Evolutionary conservation across 164 flowering plant species (phyloP), one percentile per base, ranked within the genome.

Genomic region (Hamamelis virginiana): DNA sequence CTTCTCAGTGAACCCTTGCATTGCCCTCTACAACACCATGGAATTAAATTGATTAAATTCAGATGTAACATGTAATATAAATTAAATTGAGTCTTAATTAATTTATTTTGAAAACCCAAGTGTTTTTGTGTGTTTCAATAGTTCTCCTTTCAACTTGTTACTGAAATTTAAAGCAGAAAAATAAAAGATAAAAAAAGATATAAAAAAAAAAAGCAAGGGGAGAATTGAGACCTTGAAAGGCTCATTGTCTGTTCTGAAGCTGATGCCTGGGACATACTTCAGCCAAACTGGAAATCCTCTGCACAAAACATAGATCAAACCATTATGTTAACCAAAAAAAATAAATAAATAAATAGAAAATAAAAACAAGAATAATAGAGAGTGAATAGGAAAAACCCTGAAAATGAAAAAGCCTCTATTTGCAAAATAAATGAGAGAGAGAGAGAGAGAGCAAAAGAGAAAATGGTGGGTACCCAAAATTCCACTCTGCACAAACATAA

Each of bases 211-310:
- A 33, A 59, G 43, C 38, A 43, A 44, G 28, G 38, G 55, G 28
- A 33, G 61, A 15, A 21, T 9, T 21, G 52, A 65, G 38, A 92
- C 97, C 97, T 92, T 92, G 78, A 92, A 92, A 68, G 96, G 92
- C 71, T 85, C 97, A 75, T 92, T 92, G 69, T 92, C 88, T 53
- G 97, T 90, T 82, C 96, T 89, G 81, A 92, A 89, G 77, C 91
- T 89, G 75, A 92, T 90, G 47, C 94, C 96, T n/a, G 96, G 97
- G 13, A 92, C 94, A 80, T 81, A 86, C 76, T 90, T 90, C 69
- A 92, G 72, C 97, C 97, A 90, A 72, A 90, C 91, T 65, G 97
- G 97, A 72, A 92, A 86, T 8, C 97, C 96, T 33, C 97, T 92
- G 80, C 72, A 70, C 44, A 73, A 41, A 47, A 64, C 33, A 65